Evolutionary conservation across 306 rosid genomes (phyloP).

Genomic region (Hippophae tibetana): DNA sequence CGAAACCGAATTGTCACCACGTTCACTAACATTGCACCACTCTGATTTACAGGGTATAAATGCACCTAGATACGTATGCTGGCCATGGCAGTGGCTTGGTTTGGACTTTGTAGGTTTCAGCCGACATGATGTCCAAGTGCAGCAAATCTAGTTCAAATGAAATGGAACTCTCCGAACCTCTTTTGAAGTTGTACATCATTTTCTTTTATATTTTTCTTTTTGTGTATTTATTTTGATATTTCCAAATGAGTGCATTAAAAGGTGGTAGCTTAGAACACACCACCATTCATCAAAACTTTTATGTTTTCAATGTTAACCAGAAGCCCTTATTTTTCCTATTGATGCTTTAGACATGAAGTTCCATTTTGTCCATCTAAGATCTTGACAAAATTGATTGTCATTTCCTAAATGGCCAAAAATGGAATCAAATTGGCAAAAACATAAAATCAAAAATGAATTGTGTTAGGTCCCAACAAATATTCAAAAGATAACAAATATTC

Average conservation of each 20-base stretch:
- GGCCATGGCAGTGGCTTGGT: constrained; percentile 99
- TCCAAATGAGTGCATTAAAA: constrained; percentile 29
- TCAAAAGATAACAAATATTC: too few species aligned
- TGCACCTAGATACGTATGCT: constrained; percentile 82
- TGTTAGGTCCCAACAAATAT: too few species aligned
- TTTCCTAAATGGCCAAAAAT: too few species aligned
- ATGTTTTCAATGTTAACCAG: constrained; percentile 18
- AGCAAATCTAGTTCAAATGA: constrained; percentile 60
- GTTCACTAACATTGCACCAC: too few species aligned
- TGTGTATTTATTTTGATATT: constrained; percentile 42
- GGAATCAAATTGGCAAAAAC: too few species aligned
- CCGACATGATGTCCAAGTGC: constrained; percentile 37
- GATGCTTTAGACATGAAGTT: neutral
- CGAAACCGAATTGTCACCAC: too few species aligned
- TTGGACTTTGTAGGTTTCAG: constrained; percentile 68
- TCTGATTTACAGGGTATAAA: too few species aligned
- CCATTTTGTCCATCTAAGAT: too few species aligned
- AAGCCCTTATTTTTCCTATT: neutral
- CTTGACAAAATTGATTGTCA: too few species aligned
- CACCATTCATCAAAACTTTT: constrained; percentile 18
- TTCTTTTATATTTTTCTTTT: neutral
- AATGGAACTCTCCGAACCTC: constrained; percentile 99
- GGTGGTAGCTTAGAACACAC: constrained; percentile 29
- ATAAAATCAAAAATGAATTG: too few species aligned
- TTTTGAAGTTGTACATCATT: constrained; percentile 31